Evolutionary conservation across 2,329 filamentous ascomycete genomes (phyloP), one percentile per base, ranked within the genome.

Genomic region (Aspergillus sp.): DNA sequence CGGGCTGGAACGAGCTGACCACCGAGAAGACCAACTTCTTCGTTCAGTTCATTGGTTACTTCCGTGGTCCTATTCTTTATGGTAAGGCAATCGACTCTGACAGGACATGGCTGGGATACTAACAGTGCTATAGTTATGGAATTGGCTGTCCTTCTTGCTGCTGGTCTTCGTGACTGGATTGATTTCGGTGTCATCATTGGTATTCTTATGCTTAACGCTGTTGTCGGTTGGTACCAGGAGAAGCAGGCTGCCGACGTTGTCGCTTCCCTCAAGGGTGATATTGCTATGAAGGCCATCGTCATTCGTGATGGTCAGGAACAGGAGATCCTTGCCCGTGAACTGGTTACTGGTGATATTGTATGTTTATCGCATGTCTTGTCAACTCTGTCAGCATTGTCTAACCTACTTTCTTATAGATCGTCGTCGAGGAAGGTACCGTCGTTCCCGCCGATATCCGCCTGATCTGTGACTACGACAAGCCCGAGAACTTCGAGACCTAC

Each of bases 141-240:
- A 84, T 74, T 90, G 72, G 89, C 89, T 79, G 89, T 89, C 71
- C 79, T 90, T 56, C 82, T 92, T 70, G 88, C 89, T 69, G 87
- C 87, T 73, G 89, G 89, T 84, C 87, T 92, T 65, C 83, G 84
- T 74, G 88, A 90, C 78, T 91, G 89, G 89, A 84, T 91, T 66
- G 89, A 92, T 80, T 84, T 91, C 68, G 89, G 88, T 84, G 88
- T 92, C 76, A 91, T 91, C 75, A 85, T 88, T 70, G 89, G 85
- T 81, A 91, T 92, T 77, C 80, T 92, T 58, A 69, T 88, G 73
- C 87, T 92, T 64, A 92, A 92, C 80, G 89, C 89, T 66, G 80
- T 88, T 65, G 89, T 91, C 75, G 89, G 89, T 81, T 91, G 89
- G 86, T 91, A 91, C 77, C 89, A 91, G 76, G 89, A 91, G 79